A percentile compares a stretch with the other conserved stretches of the same genome.
Evolutionary conservation across 2,329 filamentous ascomycete species (phyloP).

Genomic region (Aspergillus sp.): DNA sequence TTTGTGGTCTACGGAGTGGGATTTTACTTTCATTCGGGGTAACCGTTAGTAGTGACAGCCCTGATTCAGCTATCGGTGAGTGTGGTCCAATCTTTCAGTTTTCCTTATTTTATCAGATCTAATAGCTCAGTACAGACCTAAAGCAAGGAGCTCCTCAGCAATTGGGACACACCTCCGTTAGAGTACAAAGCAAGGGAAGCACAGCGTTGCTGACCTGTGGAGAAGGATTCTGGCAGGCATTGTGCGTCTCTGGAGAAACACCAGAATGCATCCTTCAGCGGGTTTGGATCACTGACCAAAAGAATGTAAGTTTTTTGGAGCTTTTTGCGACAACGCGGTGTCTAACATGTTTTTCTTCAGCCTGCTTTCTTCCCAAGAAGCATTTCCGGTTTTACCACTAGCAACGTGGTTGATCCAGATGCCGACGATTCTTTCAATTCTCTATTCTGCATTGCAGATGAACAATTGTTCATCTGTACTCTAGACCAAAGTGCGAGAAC

Average conservation of each 20-base stretch:
- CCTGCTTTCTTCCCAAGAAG: slow-evolving; percentile 29
- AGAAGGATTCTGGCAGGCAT: slow-evolving; percentile 31
- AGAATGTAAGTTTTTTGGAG: slow-evolving; percentile 24
- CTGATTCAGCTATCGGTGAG: slow-evolving; percentile 21
- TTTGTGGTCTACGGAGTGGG: slow-evolving; percentile 42
- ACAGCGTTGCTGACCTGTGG: slow-evolving; percentile 31
- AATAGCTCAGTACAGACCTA: slow-evolving; percentile 17
- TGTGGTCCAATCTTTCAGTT: background rate
- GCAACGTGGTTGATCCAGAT: slow-evolving; percentile 19
- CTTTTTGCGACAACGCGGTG: background rate
- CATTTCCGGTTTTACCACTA: slow-evolving; percentile 29
- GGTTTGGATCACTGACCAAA: slow-evolving; percentile 37
- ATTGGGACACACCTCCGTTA: slow-evolving; percentile 32
- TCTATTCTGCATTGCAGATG: slow-evolving; percentile 42
- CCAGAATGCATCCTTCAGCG: slow-evolving; percentile 24
- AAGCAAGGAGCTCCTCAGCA: slow-evolving; percentile 21
- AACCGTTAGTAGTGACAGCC: slow-evolving; percentile 12
- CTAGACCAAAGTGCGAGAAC: slow-evolving; percentile 36
- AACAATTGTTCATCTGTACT: slow-evolving; percentile 41
- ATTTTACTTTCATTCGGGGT: slow-evolving; percentile 33
- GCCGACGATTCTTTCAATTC: slow-evolving; percentile 30
- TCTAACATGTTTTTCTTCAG: slow-evolving; percentile 17
- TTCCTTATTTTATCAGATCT: no score
- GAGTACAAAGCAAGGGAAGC: slow-evolving; percentile 22
- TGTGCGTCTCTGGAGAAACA: slow-evolving; percentile 16